Conservation (phyloP, 2,329 filamentous ascomycete species). For the Talaromyces sp. region DNA sequence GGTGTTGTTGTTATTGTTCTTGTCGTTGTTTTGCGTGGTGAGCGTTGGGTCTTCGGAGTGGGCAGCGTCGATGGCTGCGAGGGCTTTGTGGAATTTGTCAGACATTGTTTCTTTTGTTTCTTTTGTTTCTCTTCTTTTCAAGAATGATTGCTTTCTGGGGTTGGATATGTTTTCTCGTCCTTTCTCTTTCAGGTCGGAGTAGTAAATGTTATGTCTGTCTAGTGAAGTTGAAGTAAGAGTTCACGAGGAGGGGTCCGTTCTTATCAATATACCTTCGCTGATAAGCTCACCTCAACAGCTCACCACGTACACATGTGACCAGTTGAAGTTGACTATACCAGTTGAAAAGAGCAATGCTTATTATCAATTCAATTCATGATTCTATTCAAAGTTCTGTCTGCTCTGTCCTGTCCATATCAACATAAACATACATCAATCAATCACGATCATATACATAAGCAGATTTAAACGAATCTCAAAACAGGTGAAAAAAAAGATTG, state of each 20-base stretch:
- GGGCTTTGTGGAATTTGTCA: conserved; percentile 40
- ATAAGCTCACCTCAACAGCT: not conserved
- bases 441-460: not conserved
- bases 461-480: not conserved
- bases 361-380: not conserved
- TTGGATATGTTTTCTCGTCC: not conserved
- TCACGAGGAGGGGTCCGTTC: not conserved
- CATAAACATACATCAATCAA: conserved; percentile 6
- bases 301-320: not conserved
- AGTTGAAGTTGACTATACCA: not conserved
- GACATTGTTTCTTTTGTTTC: conserved; percentile 35
- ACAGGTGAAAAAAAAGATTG: not conserved
- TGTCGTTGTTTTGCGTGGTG: conserved; percentile 39
- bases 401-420: not conserved
- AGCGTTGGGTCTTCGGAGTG: conserved; percentile 63
- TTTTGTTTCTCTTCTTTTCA: not conserved
- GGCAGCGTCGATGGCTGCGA: conserved; percentile 66
- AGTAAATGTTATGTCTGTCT: not conserved
- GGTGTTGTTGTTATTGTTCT: conserved; percentile 37
- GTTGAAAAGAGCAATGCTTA: not conserved
- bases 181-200: not conserved
- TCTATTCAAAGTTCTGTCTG: not conserved
- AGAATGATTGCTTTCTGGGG: not conserved
- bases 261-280: not conserved
- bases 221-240: not conserved